A percentile compares a stretch with the other conserved stretches of the same genome.
These are phyloP conservation scores for Aegilops tauschii DNA, from an alignment of 176 grass and related monocot genomes.

Conservation along the genomic window DNA sequence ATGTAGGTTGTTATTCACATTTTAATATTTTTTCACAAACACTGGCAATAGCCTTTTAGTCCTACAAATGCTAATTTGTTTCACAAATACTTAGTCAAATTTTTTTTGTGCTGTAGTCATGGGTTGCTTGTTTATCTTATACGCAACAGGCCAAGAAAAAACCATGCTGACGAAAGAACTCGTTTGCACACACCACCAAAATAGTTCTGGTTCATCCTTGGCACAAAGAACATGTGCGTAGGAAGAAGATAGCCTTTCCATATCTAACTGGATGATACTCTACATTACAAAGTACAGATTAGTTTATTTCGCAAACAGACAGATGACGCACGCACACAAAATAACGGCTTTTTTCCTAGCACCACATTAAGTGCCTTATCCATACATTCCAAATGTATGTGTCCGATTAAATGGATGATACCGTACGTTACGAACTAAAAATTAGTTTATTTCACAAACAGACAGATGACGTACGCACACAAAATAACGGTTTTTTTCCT, in stretches of 20 bases:
- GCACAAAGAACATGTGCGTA: not conserved
- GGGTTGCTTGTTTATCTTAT: conserved; percentile 5
- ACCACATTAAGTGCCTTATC: not conserved
- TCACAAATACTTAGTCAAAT: not conserved
- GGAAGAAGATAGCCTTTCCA: not conserved
- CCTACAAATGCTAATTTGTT: not conserved
- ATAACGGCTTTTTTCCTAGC: not conserved
- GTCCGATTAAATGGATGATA: not conserved
- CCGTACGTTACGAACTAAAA: not conserved
- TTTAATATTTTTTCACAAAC: not conserved
- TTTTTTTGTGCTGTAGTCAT: conserved; percentile 11
- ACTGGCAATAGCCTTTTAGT: not conserved
- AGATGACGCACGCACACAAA: not conserved
- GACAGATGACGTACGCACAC: not conserved
- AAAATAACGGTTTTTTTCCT: not conserved
- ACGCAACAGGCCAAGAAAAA: not conserved
- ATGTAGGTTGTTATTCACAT: not conserved
- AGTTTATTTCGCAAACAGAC: conserved; percentile 9
- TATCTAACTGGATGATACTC: not conserved
- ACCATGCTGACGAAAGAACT: not conserved
- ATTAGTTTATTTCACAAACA: conserved; percentile 9
- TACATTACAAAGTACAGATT: not conserved
- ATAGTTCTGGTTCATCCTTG: not conserved
- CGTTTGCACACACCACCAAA: not conserved
- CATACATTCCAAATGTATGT: not conserved